Evolutionary conservation across 2,329 filamentous ascomycete species (phyloP).

Genomic region (Stromatinia cepivora): DNA sequence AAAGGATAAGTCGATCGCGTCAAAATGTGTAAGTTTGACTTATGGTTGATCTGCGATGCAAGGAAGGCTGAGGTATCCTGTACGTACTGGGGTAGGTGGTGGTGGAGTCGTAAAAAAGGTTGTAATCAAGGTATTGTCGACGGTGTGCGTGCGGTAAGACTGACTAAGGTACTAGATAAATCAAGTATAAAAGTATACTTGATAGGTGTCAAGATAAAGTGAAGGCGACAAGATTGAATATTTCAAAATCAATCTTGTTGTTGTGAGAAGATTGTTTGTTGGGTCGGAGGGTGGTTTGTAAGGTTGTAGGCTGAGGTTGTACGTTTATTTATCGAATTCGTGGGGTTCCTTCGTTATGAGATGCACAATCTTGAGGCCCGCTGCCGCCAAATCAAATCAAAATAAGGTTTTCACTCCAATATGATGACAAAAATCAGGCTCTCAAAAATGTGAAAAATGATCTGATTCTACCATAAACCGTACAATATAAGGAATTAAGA

Average conservation of each 20-base stretch:
- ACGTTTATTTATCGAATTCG: conserved; percentile 20
- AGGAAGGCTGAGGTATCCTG: conserved; percentile 33
- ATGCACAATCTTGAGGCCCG: conserved; percentile 9
- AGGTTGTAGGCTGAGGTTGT: conserved; percentile 17
- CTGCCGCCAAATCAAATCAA: neutral
- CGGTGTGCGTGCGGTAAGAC: conserved; percentile 20
- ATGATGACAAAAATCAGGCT: conserved; percentile 14
- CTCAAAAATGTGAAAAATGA: neutral
- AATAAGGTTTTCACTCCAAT: conserved; percentile 4
- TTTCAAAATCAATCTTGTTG: neutral
- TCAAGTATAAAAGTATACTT: conserved; percentile 2
- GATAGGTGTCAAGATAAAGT: conserved; percentile 1
- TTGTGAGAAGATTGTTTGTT: neutral
- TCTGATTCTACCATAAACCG: neutral
- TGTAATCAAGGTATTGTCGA: conserved; percentile 22
- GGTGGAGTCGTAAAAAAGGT: conserved; percentile 14
- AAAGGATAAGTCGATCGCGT: conserved; percentile 33
- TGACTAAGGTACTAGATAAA: neutral
- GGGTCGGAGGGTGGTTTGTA: neutral
- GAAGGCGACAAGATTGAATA: conserved; percentile 14
- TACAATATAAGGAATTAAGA: neutral
- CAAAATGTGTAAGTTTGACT: conserved; percentile 27
- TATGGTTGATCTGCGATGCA: conserved; percentile 26
- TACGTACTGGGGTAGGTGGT: conserved; percentile 32
- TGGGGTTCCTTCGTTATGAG: conserved; percentile 18